Evolutionary conservation across 495 filamentous ascomycete species (phyloP).

Genomic region (Pyronema omphalodes): DNA sequence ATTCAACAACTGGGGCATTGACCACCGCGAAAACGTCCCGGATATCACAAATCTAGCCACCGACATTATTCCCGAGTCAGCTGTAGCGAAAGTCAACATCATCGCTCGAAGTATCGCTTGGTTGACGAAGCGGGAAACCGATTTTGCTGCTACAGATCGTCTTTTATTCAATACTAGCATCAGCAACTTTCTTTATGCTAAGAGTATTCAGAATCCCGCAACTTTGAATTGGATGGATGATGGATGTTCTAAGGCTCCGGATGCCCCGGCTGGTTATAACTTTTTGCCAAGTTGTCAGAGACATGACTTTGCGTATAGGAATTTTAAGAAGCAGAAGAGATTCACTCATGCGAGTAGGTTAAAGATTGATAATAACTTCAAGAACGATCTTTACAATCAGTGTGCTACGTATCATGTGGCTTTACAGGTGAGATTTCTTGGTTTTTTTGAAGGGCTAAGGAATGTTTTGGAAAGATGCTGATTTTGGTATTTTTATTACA

Average conservation of each 20-base stretch:
- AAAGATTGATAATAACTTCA: constrained; percentile 30
- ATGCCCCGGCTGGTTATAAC: constrained; percentile 30
- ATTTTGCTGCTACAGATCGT: background rate
- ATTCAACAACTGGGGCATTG: constrained; percentile 2
- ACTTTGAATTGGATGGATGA: constrained; percentile 7
- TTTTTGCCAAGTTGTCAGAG: constrained; percentile 28
- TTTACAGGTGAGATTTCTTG: background rate
- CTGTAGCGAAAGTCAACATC: background rate
- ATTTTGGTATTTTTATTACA: background rate
- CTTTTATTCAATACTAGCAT: background rate
- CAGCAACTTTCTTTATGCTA: background rate
- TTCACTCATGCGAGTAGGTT: constrained; percentile 25
- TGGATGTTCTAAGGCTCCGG: constrained; percentile 28
- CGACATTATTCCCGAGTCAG: constrained; percentile 4
- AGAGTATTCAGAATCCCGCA: background rate
- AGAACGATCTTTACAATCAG: constrained; percentile 24
- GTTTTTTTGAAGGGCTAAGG: background rate
- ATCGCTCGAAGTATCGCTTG: background rate
- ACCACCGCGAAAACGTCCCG: constrained; percentile 4
- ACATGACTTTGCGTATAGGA: constrained; percentile 35
- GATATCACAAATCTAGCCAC: constrained; percentile 6
- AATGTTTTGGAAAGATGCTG: background rate
- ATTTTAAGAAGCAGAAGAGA: constrained; percentile 28
- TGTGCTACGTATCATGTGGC: constrained; percentile 7
- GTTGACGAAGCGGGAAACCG: background rate